A percentile compares a stretch with the other conserved stretches of the same genome.
Conservation (phyloP, 1,139 yeast genomes). For the Saccharomyces hybrid region DNA sequence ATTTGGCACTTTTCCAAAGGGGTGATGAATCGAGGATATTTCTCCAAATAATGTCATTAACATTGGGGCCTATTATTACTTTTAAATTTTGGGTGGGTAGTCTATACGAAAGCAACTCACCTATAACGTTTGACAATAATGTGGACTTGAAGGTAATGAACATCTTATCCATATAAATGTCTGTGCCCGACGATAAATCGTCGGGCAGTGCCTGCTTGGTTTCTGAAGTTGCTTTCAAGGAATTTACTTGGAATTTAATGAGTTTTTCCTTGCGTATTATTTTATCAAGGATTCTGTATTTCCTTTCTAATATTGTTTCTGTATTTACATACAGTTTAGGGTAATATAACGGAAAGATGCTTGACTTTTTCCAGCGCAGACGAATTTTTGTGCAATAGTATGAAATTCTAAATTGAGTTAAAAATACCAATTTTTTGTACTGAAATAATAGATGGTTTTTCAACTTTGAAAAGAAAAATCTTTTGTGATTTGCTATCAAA, state of each 20-base stretch:
- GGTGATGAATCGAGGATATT: constrained; percentile 40
- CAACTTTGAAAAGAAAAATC: not conserved
- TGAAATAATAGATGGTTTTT: not conserved
- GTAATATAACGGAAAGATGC: not conserved
- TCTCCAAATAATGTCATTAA: constrained; percentile 54
- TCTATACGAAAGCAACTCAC: constrained; percentile 45
- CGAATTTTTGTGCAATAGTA: not conserved
- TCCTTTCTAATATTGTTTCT: not conserved
- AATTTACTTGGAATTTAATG: not conserved
- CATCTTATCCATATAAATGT: constrained; percentile 32
- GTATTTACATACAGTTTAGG: not conserved
- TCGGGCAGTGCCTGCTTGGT: constrained; percentile 3
- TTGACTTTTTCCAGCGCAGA: not conserved
- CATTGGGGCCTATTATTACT: constrained; percentile 45
- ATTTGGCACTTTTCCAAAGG: constrained; percentile 33
- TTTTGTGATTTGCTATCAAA: not conserved
- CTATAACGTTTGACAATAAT: constrained; percentile 45
- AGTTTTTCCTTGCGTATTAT: not conserved
- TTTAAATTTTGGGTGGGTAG: constrained; percentile 39
- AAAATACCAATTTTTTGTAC: not conserved
- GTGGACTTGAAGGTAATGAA: constrained; percentile 48
- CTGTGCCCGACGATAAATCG: constrained; percentile 5
- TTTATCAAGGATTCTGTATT: not conserved
- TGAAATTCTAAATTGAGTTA: not conserved
- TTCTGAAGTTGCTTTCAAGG: not conserved